These are phyloP conservation scores for Barnettozyma wickerhamii DNA, from an alignment of 805 yeast species.

Conservation along the genomic window DNA sequence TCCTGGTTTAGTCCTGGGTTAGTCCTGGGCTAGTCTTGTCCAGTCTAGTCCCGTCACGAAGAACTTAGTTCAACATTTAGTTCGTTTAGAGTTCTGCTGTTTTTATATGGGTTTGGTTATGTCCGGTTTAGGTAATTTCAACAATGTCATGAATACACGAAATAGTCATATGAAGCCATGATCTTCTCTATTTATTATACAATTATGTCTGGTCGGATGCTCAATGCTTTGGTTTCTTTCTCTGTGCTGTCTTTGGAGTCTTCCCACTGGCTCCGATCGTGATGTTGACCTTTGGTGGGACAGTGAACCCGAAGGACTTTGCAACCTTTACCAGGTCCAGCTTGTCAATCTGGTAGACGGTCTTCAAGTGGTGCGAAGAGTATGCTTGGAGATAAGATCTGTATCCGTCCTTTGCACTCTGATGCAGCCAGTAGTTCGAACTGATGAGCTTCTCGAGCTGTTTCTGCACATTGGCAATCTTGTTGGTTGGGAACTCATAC, in stretches of 20 bases:
- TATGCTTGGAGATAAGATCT: conserved; percentile 96
- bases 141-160: conserved; percentile 7
- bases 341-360: conserved; percentile 95
- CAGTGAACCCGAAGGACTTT: conserved; percentile 87
- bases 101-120: too few relatives aligned
- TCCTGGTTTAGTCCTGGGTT: too few relatives aligned
- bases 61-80: conserved; percentile 8
- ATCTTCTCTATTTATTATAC: background rate
- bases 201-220: too few relatives aligned
- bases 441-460: conserved; percentile 88
- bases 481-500: conserved; percentile 90
- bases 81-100: conserved; percentile 1
- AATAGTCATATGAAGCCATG: too few relatives aligned
- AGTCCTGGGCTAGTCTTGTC: too few relatives aligned
- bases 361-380: conserved; percentile 92
- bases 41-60: too few relatives aligned
- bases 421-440: conserved; percentile 91
- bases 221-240: conserved; percentile 16
- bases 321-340: conserved; percentile 93
- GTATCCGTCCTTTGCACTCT: conserved; percentile 96
- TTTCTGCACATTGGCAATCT: conserved; percentile 93
- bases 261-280: conserved; percentile 92
- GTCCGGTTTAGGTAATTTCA: conserved; percentile 3
- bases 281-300: conserved; percentile 96
- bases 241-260: conserved; percentile 32